phyloP scores from a whole-genome alignment of 495 filamentous ascomycete genomes.

The Pyronema omphalodes region DNA sequence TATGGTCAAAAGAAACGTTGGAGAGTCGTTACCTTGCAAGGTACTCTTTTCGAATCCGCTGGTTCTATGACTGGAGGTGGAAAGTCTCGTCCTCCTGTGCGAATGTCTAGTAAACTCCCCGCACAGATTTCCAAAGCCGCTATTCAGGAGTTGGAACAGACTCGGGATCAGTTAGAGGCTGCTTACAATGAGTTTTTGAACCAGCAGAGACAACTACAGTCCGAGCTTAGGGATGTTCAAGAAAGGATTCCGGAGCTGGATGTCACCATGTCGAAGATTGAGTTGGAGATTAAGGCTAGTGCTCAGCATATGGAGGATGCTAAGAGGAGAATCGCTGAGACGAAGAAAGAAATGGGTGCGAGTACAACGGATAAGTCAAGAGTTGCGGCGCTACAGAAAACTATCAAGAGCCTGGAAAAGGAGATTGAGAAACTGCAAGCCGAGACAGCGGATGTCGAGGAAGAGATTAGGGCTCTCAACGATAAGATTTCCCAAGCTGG shows the following conservation, averaged over 20 bases:
- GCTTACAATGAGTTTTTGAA: constrained; percentile 65
- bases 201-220: constrained; percentile 57
- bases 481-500: constrained; percentile 97
- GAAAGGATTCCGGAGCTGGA: constrained; percentile 69
- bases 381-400: constrained; percentile 45
- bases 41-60: constrained; percentile 88
- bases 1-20: constrained; percentile 70
- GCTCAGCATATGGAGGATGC: constrained; percentile 69
- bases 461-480: constrained; percentile 77
- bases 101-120: constrained; percentile 88
- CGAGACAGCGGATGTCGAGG: constrained; percentile 70
- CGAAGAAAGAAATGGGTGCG: constrained; percentile 37
- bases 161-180: constrained; percentile 68
- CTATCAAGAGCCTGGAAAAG: constrained; percentile 51
- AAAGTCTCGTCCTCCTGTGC: constrained; percentile 64
- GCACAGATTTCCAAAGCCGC: constrained; percentile 72
- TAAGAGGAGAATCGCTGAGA: constrained; percentile 63
- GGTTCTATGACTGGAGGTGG: constrained; percentile 98
- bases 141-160: constrained; percentile 64
- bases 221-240: constrained; percentile 49
- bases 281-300: constrained; percentile 72
- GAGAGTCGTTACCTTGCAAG: constrained; percentile 89
- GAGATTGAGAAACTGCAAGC: constrained; percentile 63
- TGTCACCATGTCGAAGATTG: constrained; percentile 80
- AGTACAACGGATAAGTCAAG: constrained; percentile 2